Evolutionary conservation across 2,329 filamentous ascomycete genomes (phyloP).

Genomic region (Scedosporium dehoogii): DNA sequence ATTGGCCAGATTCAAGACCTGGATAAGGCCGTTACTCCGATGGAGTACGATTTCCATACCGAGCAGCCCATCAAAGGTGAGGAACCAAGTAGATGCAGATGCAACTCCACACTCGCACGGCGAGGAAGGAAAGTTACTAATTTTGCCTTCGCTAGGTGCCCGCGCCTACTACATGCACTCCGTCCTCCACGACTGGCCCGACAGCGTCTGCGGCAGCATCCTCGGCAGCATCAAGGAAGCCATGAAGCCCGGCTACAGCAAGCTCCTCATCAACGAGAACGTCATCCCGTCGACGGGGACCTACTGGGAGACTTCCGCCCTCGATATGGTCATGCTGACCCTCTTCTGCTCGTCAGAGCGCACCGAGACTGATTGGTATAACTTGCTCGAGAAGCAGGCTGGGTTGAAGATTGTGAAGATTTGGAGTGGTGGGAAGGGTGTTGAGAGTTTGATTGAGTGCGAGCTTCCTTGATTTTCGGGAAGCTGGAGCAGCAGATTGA

Average conservation of each 20-base stretch:
- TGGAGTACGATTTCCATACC: constrained; percentile 22
- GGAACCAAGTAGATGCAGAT: neutral
- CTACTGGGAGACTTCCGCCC: constrained; percentile 17
- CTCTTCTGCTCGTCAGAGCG: constrained; percentile 12
- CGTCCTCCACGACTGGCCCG: constrained; percentile 23
- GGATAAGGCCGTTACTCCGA: constrained; percentile 18
- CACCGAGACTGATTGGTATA: constrained; percentile 23
- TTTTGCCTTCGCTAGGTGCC: constrained; percentile 10
- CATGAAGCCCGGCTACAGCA: constrained; percentile 22
- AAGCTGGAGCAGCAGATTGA: no score
- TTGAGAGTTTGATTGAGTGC: constrained; percentile 28
- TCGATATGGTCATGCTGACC: constrained; percentile 23
- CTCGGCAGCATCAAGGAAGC: constrained; percentile 17
- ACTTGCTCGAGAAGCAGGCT: constrained; percentile 18
- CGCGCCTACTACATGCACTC: constrained; percentile 24
- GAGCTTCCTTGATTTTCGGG: constrained; percentile 14
- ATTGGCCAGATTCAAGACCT: constrained; percentile 22
- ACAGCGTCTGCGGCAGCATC: constrained; percentile 17
- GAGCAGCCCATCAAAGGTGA: constrained; percentile 19
- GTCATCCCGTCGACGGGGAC: constrained; percentile 21
- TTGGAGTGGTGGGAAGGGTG: constrained; percentile 20
- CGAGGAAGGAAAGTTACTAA: no score
- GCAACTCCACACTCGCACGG: neutral
- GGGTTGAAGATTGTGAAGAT: constrained; percentile 25
- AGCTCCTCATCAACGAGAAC: constrained; percentile 22